These are phyloP conservation scores for Macrophomina phaseolina DNA, from an alignment of 2,329 filamentous ascomycete genomes.

Conservation along the genomic window DNA sequence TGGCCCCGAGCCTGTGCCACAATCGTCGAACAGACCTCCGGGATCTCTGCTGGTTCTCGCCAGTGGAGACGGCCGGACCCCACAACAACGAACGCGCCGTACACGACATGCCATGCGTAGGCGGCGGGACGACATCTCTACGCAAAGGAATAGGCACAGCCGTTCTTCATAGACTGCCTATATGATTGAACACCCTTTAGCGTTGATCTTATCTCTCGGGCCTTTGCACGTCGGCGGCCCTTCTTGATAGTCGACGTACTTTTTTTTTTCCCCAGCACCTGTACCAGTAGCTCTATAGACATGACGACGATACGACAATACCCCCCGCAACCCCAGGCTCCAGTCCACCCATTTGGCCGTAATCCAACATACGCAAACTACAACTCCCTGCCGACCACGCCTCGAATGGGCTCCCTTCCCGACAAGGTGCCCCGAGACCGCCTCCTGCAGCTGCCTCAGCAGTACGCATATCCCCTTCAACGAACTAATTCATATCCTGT, in stretches of 20 bases:
- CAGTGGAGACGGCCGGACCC: slow-evolving; percentile 25
- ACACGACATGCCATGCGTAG: slow-evolving; percentile 47
- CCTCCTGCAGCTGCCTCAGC: slow-evolving; percentile 39
- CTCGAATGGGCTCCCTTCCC: slow-evolving; percentile 6
- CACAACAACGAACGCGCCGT: slow-evolving; percentile 15
- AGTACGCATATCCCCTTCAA: slow-evolving; percentile 48
- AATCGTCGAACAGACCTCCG: slow-evolving; percentile 10
- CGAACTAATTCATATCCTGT: slow-evolving; percentile 45
- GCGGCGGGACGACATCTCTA: slow-evolving; percentile 45
- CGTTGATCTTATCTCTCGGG: slow-evolving; percentile 26
- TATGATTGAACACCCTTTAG: slow-evolving; percentile 29
- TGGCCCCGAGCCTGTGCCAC: slow-evolving; percentile 14
- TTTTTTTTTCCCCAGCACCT: slow-evolving; percentile 5
- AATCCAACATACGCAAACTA: slow-evolving; percentile 35
- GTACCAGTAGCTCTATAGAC: slow-evolving; percentile 30
- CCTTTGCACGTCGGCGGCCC: slow-evolving; percentile 11
- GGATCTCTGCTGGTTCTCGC: slow-evolving; percentile 25
- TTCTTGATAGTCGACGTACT: slow-evolving; percentile 1
- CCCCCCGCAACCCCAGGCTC: slow-evolving; percentile 41
- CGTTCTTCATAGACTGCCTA: slow-evolving; percentile 45
- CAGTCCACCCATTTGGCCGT: slow-evolving; percentile 33
- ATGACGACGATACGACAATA: slow-evolving; percentile 49
- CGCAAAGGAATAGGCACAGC: slow-evolving; percentile 52
- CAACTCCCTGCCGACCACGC: slow-evolving; percentile 34
- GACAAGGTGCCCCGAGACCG: slow-evolving; percentile 27